Percentiles rank a stretch among this genome's conserved stretches.
phyloP scores from a whole-genome alignment of 495 filamentous ascomycete species.

The Penicillium daleae region DNA sequence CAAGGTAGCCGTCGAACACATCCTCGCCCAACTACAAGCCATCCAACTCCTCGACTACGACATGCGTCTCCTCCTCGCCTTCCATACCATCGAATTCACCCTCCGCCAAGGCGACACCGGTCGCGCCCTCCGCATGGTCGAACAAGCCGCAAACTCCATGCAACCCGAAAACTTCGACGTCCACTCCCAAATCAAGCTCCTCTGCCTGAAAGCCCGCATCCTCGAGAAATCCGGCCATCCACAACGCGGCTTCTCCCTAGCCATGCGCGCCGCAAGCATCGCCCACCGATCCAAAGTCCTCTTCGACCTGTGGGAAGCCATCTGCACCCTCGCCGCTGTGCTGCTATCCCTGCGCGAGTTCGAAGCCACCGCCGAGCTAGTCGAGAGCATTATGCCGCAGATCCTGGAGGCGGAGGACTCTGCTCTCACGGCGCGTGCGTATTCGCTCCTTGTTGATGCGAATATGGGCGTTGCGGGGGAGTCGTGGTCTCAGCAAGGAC shows the following conservation, averaged over 20 bases:
- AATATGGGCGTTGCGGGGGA: slow-evolving; percentile 80
- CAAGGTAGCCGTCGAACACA: slow-evolving; percentile 65
- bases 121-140: slow-evolving; percentile 67
- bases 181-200: slow-evolving; percentile 70
- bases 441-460: slow-evolving; percentile 78
- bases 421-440: slow-evolving; percentile 66
- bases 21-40: slow-evolving; percentile 65
- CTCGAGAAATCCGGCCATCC: slow-evolving; percentile 71
- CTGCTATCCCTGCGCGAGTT: slow-evolving; percentile 77
- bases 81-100: slow-evolving; percentile 72
- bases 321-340: slow-evolving; percentile 69
- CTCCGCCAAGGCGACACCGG: slow-evolving; percentile 65
- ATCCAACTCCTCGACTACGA: slow-evolving; percentile 65
- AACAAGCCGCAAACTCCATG: slow-evolving; percentile 64
- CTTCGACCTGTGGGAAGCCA: slow-evolving; percentile 75
- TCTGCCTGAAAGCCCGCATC: slow-evolving; percentile 75
- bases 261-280: slow-evolving; percentile 76
- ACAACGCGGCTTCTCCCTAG: slow-evolving; percentile 81
- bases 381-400: slow-evolving; percentile 80
- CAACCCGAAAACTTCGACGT: slow-evolving; percentile 75
- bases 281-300: slow-evolving; percentile 74
- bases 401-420: slow-evolving; percentile 75
- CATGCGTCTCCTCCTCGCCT: slow-evolving; percentile 67
- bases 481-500: slow-evolving; percentile 28
- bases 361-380: slow-evolving; percentile 63